These are phyloP conservation scores for Cucurbita argyrosperma DNA, from an alignment of 306 rosid species.

Conservation along the genomic window DNA sequence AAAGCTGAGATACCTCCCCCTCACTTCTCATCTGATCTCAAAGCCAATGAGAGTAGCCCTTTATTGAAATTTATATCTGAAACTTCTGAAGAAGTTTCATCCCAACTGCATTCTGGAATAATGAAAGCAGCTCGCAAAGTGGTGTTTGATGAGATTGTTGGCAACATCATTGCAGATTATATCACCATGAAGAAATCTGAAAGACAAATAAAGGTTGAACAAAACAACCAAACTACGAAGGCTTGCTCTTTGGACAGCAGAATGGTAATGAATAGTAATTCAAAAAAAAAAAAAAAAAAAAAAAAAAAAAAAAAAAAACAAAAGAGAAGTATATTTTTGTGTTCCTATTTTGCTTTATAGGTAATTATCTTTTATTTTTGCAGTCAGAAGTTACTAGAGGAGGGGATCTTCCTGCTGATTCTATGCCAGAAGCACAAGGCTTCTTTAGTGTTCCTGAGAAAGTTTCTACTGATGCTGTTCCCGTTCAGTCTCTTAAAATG, in stretches of 20 bases:
- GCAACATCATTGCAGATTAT: slow-evolving; percentile 58
- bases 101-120: slow-evolving; percentile 56
- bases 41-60: slow-evolving; percentile 24
- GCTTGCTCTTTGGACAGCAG: slow-evolving; percentile 16
- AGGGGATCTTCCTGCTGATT: slow-evolving; percentile 19
- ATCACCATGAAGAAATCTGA: slow-evolving; percentile 33
- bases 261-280: slow-evolving; percentile 28
- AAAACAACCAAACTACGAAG: slow-evolving; percentile 23
- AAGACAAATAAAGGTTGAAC: slow-evolving; percentile 30
- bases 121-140: slow-evolving; percentile 81
- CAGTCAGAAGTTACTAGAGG: slow-evolving; percentile 34
- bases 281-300: background rate
- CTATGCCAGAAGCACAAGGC: slow-evolving; percentile 19
- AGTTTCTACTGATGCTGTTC: slow-evolving; percentile 15
- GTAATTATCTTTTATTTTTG: slow-evolving; percentile 20
- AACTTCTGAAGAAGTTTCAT: slow-evolving; percentile 61
- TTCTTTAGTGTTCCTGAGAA: slow-evolving; percentile 13
- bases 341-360: slow-evolving; percentile 8
- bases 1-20: slow-evolving; percentile 30
- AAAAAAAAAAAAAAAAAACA: background rate
- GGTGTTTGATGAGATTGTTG: slow-evolving; percentile 76
- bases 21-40: slow-evolving; percentile 22
- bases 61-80: slow-evolving; percentile 32
- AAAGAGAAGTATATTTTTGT: background rate
- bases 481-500: slow-evolving; percentile 28